Conservation (phyloP, 2,329 filamentous ascomycete genomes). For the Stachybotrys elegans region DNA sequence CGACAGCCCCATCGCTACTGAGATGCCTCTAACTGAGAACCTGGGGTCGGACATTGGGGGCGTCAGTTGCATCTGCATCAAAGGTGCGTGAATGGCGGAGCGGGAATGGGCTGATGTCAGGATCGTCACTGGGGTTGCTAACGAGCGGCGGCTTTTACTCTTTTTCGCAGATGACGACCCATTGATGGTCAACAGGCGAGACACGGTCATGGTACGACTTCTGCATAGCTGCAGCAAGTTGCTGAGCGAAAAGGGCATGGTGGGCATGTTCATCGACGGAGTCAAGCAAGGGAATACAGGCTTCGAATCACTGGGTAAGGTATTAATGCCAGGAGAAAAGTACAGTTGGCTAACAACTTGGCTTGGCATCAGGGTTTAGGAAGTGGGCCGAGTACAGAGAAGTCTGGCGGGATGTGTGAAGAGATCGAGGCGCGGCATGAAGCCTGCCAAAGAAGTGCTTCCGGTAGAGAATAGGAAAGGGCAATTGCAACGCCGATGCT, state of each 20-base stretch:
- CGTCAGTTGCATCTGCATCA: conserved; percentile 55
- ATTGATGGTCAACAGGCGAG: conserved; percentile 36
- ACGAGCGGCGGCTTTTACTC: background rate
- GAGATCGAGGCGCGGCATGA: too few species aligned
- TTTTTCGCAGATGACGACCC: conserved; percentile 35
- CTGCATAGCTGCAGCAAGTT: conserved; percentile 46
- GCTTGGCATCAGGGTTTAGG: conserved; percentile 40
- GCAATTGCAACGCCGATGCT: too few species aligned
- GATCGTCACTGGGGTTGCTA: too few species aligned
- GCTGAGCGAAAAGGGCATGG: conserved; percentile 45
- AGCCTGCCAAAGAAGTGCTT: too few species aligned
- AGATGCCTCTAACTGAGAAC: conserved; percentile 50
- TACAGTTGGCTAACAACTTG: too few species aligned
- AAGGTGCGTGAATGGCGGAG: too few species aligned
- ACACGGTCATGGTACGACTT: conserved; percentile 47
- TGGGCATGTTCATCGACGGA: conserved; percentile 50
- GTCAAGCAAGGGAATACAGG: conserved; percentile 45
- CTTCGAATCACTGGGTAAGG: conserved; percentile 49
- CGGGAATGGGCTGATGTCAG: too few species aligned
- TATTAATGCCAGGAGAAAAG: too few species aligned
- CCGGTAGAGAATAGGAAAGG: too few species aligned
- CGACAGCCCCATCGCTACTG: conserved; percentile 40
- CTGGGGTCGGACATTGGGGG: conserved; percentile 50
- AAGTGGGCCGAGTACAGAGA: conserved; percentile 56
- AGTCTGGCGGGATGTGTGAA: conserved; percentile 41